Base-by-base conservation (phyloP, 2,329 filamentous ascomycete species). In the Cytospora paraplurivora region DNA sequence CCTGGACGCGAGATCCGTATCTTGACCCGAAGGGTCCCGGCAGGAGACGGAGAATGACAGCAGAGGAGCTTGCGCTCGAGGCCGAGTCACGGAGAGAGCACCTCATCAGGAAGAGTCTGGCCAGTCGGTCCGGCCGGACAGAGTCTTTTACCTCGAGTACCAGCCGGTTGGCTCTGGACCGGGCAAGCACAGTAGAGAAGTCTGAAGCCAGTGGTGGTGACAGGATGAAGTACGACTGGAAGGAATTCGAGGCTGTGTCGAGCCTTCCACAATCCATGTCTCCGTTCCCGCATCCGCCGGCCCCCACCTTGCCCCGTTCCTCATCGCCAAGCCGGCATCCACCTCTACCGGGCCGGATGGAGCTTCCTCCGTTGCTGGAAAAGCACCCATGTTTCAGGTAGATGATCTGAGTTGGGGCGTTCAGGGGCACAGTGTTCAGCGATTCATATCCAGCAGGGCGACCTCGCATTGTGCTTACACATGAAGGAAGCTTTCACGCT, bases 21-120 rank as follows among this genome's bases (percentile, higher is more conserved):
- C 60, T 73, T 37, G 69, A 56, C 0, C 68, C 57, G 15, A 68
- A 64, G 51, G 67, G 69, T 54, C 68, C 69, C 60, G 21, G 51
- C 59, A 66, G 66, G 10, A 68, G 66, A 52, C 68, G 71, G 53
- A 74, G 71, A 66, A 68, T 74, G 67, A 72, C 68, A 61, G 59
- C 66, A 13, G 32, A 66, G 27, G 68, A 72, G 35, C 62, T 68
- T 7, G 62, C 69, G 17, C 69, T 73, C 32, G 70, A 76, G 35
- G 73, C 76, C 49, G 78, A 81, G 64, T 62, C 71, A 33, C 74
- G 79, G 64, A 72, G 79, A 13, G 68, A 69, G 35, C 72, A 70
- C 53, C 78, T 81, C 68, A 81, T 81, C 63, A 74, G 75, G 58
- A 81, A 81, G 68, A 79, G 78, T 2, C 69, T 81, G 1, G 70